A percentile compares a stretch with the other conserved stretches of the same genome.
Evolutionary conservation across 1,284 basidiomycete genomes (phyloP).

Genomic region (Microbotryomycetes sp.): DNA sequence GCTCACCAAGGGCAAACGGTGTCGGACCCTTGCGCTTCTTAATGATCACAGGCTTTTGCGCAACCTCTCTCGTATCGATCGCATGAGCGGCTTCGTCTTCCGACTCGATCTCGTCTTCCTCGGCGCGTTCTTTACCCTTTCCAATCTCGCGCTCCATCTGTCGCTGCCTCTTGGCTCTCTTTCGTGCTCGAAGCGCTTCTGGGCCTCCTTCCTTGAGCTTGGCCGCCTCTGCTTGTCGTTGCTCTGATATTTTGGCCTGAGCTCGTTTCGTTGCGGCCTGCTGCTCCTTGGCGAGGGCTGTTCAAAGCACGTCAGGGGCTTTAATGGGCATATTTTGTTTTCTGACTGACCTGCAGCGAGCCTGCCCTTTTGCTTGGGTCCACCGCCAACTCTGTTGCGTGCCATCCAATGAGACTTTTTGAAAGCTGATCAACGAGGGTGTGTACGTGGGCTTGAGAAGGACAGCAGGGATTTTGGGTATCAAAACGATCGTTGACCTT

Average conservation of each 20-base stretch:
- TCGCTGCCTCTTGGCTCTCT: background rate
- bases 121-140: background rate
- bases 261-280: background rate
- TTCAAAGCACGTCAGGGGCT: background rate
- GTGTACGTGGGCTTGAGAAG: no score
- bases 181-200: background rate
- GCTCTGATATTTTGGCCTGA: background rate
- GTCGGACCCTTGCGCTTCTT: constrained; percentile 43
- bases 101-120: background rate
- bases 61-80: background rate
- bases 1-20: constrained; percentile 69
- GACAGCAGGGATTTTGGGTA: no score
- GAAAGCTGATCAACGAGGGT: no score
- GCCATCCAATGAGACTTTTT: background rate
- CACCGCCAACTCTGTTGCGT: constrained; percentile 3
- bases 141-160: background rate
- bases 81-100: background rate
- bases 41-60: background rate
- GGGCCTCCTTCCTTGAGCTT: background rate
- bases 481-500: no score
- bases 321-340: background rate
- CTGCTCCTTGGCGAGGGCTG: constrained; percentile 1
- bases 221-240: background rate
- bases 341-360: background rate
- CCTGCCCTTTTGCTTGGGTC: background rate